Percentiles rank a stretch among this genome's conserved stretches.
phyloP scores from a whole-genome alignment of 352 stramenopile genomes.

The Pythium utonaiense region DNA sequence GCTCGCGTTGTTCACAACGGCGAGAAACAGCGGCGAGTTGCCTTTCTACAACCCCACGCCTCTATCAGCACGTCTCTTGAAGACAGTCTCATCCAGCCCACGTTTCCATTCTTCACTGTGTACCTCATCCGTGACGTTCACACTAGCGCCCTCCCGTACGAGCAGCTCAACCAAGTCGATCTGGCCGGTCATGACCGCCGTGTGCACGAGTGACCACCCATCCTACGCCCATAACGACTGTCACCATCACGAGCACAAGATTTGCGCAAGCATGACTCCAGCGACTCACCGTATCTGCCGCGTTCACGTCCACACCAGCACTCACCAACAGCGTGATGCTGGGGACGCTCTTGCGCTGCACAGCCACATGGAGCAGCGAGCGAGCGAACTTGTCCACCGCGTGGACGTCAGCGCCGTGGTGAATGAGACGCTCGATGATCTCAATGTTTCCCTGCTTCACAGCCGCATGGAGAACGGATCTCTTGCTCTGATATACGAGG shows the following conservation, averaged over 20 bases:
- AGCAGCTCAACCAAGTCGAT: constrained; percentile 7
- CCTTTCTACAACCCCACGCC: background rate
- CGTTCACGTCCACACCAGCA: constrained; percentile 13
- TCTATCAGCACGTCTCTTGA: background rate
- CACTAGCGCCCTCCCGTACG: background rate
- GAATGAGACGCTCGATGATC: constrained; percentile 10
- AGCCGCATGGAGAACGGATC: background rate
- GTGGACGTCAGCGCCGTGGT: constrained; percentile 8
- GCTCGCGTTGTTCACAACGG: background rate
- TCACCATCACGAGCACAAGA: background rate
- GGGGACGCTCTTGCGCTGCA: constrained; percentile 14
- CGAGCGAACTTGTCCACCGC: constrained; percentile 15
- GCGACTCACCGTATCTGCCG: constrained; percentile 7
- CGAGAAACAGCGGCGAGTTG: background rate
- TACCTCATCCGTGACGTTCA: background rate
- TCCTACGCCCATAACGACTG: background rate
- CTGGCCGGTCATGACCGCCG: constrained; percentile 11
- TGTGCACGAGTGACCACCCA: constrained; percentile 18
- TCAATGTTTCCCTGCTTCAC: constrained; percentile 1
- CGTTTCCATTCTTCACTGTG: background rate
- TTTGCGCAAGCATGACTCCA: background rate
- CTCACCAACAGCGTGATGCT: constrained; percentile 6
- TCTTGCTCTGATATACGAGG: background rate
- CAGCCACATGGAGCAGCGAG: constrained; percentile 16
- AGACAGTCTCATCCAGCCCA: background rate